phyloP scores from a whole-genome alignment of 2,329 filamentous ascomycete genomes.

The Aaosphaeria pasadenensis region DNA sequence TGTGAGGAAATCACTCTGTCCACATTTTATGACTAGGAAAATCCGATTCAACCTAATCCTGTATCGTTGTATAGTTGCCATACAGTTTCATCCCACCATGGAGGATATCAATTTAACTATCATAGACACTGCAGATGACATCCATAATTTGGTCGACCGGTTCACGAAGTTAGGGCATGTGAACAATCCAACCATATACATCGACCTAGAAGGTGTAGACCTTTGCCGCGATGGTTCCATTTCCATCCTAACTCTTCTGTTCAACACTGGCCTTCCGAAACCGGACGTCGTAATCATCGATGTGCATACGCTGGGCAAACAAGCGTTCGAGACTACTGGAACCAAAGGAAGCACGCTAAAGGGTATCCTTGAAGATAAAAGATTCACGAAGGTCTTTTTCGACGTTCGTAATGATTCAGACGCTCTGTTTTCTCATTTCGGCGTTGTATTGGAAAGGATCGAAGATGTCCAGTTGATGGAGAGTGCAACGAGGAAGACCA shows the following conservation, averaged over 20 bases:
- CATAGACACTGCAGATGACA: too few species aligned
- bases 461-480: slow-evolving; percentile 22
- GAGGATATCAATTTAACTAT: too few species aligned
- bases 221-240: slow-evolving; percentile 18
- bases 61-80: too few species aligned
- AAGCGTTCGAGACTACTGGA: slow-evolving; percentile 23
- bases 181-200: not conserved
- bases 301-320: slow-evolving; percentile 19
- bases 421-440: slow-evolving; percentile 16
- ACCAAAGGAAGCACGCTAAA: slow-evolving; percentile 18
- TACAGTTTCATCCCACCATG: too few species aligned
- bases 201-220: slow-evolving; percentile 23
- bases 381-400: slow-evolving; percentile 26
- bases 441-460: slow-evolving; percentile 11
- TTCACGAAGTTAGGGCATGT: too few species aligned
- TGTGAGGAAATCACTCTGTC: too few species aligned
- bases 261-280: slow-evolving; percentile 7
- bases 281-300: slow-evolving; percentile 25
- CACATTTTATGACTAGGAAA: too few species aligned
- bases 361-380: slow-evolving; percentile 21
- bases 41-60: too few species aligned
- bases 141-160: too few species aligned
- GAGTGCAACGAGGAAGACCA: slow-evolving; percentile 7
- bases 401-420: slow-evolving; percentile 28
- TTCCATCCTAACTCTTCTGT: slow-evolving; percentile 19